Base-by-base conservation (phyloP, 306 rosid species). In the Leucaena leucocephala region DNA sequence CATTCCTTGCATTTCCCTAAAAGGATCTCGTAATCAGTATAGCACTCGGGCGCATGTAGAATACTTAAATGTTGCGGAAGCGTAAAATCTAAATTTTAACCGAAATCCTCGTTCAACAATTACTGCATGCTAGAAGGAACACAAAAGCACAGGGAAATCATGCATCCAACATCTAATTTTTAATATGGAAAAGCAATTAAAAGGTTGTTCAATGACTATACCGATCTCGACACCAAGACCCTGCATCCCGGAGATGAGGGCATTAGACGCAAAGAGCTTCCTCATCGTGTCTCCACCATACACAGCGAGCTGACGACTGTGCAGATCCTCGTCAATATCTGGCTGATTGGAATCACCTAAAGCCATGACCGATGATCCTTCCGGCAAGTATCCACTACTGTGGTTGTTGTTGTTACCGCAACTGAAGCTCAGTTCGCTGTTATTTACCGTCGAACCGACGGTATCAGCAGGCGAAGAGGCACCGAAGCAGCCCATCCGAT, bases 141-240 rank as follows among this genome's bases (percentile, higher is more conserved):
- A 58, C 17, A n/a, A 45, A 54, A 72, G 74, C 62, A 15, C 9
- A 59, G 27, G 8, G 36, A 58, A 22, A 58, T 22, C 64, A 58
- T 58, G 15, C 62, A 68, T 7, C 43, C 74, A 5, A 72, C 3
- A 40, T 57, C 54, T 13, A 66, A 72, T 46, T 57, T 12, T 34
- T 35, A 70, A 70, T 13, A 76, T 44, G n/a, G 2, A 35, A 59
- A 78, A 57, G 44, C 46, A 78, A 46, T 59, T 0, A 7, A 40
- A 46, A 58, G 15, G 12, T 33, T 15, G 76, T 19, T 33, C 35
- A 35, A 70, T 7, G 54, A n/a, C 40, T 46, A 52, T 84, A 89
- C 98, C 98, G 77, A 94, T 94, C 89, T 94, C 98, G 8, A 90
- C 97, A 52, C 98, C 98, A 64, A 94, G 97, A 50, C 98, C 98